These are phyloP conservation scores for Anaeromyces robustus DNA, from an alignment of 192 early-diverging fungal genomes.

Conservation along the genomic window DNA sequence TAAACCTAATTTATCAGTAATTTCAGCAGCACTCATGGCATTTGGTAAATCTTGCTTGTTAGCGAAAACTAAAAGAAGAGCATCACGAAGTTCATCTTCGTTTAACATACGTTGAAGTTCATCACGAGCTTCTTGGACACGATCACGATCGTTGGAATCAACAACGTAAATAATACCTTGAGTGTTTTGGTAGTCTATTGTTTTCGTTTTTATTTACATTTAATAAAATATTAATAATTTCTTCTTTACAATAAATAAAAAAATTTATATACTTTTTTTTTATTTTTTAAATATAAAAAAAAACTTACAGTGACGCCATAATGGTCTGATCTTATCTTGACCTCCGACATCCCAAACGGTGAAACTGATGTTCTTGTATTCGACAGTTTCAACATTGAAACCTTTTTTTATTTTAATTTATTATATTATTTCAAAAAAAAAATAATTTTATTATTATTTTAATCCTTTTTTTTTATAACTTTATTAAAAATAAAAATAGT, in stretches of 20 bases:
- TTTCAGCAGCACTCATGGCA: constrained; percentile 86
- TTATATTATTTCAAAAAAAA: no score
- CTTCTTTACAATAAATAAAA: no score
- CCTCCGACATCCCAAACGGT: background rate
- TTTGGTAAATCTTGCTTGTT: constrained; percentile 99
- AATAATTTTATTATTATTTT: background rate
- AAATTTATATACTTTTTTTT: no score
- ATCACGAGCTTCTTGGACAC: constrained; percentile 80
- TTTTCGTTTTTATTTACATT: constrained; percentile 3
- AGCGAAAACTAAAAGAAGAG: constrained; percentile 82
- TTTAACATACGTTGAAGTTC: constrained; percentile 90
- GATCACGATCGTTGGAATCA: constrained; percentile 92
- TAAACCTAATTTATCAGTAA: constrained; percentile 86
- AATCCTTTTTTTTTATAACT: background rate
- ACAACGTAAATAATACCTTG: constrained; percentile 94
- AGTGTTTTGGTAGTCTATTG: constrained; percentile 36
- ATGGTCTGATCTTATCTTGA: constrained; percentile 28
- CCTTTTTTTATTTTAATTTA: constrained; percentile 21
- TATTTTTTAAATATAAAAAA: no score
- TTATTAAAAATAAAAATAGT: no score
- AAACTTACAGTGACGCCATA: constrained; percentile 63
- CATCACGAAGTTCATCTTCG: constrained; percentile 89
- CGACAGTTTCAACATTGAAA: constrained; percentile 96
- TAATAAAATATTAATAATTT: no score
- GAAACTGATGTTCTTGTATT: constrained; percentile 64